Base-by-base conservation (phyloP, 2,329 filamentous ascomycete genomes). In the Exophiala viscosa region DNA sequence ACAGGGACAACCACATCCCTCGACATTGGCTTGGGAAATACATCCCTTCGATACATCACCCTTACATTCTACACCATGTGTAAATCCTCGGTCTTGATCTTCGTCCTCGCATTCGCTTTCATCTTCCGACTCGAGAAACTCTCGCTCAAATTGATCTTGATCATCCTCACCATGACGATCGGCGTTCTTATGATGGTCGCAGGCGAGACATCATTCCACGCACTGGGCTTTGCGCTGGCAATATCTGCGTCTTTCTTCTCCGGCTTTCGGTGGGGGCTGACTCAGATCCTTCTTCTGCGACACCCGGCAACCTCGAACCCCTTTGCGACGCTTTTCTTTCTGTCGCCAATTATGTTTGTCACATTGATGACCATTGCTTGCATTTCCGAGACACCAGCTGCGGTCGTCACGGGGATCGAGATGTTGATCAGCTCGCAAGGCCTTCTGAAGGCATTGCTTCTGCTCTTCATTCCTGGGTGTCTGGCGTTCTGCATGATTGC, bases 21-120 rank as follows among this genome's bases (percentile, higher is more conserved):
- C 54, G 93, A 99, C 68, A 96, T 99, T 70, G 93, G 93, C 11
- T 74, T 99, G 53, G 93, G 93, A 59, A 99, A 99, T 67, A 96
- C 90, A 70, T 95, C 90, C 48, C 78, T 99, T 63, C 93, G 92
- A 70, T 96, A 95, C 69, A 97, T 99, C 64, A 91, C 89, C 38
- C 82, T 99, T 61, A 96, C 92, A 8, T 99, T 99, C 69, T 95
- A 96, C 72, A 99, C 93, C 54, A 97, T 99, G 93, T 97, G 93
- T 74, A 99, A 99, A 79, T 97, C 92, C 5, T 96, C 91, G 8
- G 89, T 92, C 13, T 81, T 99, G 17, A 91, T 89, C 40, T 99
- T 97, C 67, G 93, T 99, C 49, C 84, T 99, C 17, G 71, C 96
- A 44, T 99, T 99, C 68, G 93, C 93, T 58, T 96, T 99, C 66